These are phyloP conservation scores for Aspergillus wentii DNA, from an alignment of 495 filamentous ascomycete species.

Conservation along the genomic window DNA sequence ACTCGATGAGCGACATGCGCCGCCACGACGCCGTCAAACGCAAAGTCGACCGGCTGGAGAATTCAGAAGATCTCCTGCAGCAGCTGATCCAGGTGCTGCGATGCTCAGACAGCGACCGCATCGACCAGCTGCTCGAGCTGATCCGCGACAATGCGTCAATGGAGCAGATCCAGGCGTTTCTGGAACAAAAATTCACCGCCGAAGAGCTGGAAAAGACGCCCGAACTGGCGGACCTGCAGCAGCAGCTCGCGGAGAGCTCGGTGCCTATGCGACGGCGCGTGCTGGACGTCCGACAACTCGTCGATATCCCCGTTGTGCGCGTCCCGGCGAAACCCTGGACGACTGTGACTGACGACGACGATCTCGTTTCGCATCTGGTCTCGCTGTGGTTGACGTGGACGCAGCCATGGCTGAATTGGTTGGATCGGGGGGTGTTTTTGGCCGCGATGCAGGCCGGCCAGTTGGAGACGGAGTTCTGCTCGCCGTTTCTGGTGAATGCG, in stretches of 20 bases:
- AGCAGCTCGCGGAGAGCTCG: conserved; percentile 1
- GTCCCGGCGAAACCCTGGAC: conserved; percentile 45
- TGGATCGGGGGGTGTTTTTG: conserved; percentile 39
- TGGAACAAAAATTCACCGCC: conserved; percentile 12
- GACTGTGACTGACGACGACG: conserved; percentile 37
- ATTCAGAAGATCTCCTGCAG: conserved; percentile 12
- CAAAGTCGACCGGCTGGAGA: conserved; percentile 21
- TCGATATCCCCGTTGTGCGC: conserved; percentile 18
- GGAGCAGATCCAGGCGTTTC: conserved; percentile 18
- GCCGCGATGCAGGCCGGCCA: conserved; percentile 30
- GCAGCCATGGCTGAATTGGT: conserved; percentile 33
- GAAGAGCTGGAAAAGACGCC: conserved; percentile 16
- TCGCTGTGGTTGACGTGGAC: conserved; percentile 43
- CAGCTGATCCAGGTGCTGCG: conserved; percentile 16
- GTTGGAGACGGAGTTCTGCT: conserved; percentile 28
- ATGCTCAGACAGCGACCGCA: conserved; percentile 8
- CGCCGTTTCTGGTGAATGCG: conserved; percentile 42
- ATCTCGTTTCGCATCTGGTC: conserved; percentile 43
- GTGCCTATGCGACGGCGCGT: conserved; percentile 6
- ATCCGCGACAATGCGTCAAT: conserved; percentile 23
- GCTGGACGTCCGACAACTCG: conserved; percentile 19
- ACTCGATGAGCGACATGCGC: conserved; percentile 25
- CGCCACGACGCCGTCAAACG: conserved; percentile 23
- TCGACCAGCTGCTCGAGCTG: conserved; percentile 18
- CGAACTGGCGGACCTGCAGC: conserved; percentile 12